phyloP scores from a whole-genome alignment of 768 basidiomycete genomes.

The Agaricus subrufescens region DNA sequence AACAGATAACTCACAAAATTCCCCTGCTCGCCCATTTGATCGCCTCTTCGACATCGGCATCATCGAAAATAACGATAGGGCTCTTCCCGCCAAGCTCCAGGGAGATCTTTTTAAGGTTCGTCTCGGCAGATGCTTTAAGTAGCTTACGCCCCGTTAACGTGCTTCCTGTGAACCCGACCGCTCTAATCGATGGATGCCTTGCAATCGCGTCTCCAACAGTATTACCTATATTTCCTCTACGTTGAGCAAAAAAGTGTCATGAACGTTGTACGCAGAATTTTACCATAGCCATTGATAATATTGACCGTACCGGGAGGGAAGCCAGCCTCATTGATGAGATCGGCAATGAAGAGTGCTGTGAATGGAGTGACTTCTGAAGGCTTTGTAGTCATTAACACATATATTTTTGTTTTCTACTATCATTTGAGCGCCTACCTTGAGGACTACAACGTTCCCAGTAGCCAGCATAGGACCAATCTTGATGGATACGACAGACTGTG shows the following conservation, averaged over 20 bases:
- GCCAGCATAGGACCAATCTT: slow-evolving; percentile 80
- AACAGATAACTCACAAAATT: slow-evolving; percentile 50
- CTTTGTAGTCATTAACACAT: slow-evolving; percentile 9
- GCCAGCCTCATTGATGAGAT: slow-evolving; percentile 63
- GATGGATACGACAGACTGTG: slow-evolving; percentile 37
- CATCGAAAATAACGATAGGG: slow-evolving; percentile 60
- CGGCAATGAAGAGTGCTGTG: slow-evolving; percentile 47
- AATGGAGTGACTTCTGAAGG: slow-evolving; percentile 75
- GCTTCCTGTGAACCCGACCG: slow-evolving; percentile 77
- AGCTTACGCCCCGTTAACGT: slow-evolving; percentile 71
- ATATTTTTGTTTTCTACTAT: neutral
- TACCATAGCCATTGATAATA: slow-evolving; percentile 62
- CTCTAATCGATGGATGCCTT: slow-evolving; percentile 59
- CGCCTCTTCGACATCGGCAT: slow-evolving; percentile 60
- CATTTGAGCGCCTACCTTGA: slow-evolving; percentile 39
- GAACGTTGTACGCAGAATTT: neutral
- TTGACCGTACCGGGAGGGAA: slow-evolving; percentile 77
- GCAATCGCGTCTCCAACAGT: slow-evolving; percentile 67
- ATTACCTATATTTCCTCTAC: slow-evolving; percentile 17
- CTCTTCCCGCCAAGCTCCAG: slow-evolving; percentile 75
- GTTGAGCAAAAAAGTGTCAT: slow-evolving; percentile 15
- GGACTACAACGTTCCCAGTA: slow-evolving; percentile 65
- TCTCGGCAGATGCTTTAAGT: slow-evolving; percentile 67
- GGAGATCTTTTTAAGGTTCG: slow-evolving; percentile 74
- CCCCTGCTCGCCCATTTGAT: slow-evolving; percentile 63